These are phyloP conservation scores for Mycena metata DNA, from an alignment of 768 basidiomycete species.

Conservation along the genomic window DNA sequence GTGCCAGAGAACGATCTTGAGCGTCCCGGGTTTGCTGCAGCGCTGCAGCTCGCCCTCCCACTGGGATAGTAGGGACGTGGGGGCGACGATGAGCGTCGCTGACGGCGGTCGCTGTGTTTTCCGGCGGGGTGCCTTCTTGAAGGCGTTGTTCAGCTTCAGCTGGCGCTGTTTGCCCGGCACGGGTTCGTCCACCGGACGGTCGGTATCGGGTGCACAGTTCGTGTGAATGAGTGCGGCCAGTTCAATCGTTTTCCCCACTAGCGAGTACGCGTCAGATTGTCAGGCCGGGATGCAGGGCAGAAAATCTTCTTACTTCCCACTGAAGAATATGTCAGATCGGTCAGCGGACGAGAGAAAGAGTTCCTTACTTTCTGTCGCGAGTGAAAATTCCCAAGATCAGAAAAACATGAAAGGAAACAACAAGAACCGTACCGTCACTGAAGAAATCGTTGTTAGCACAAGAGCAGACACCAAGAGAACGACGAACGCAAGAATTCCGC, in stretches of 20 bases:
- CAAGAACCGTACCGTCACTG: slow-evolving; percentile 36
- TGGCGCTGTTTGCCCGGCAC: slow-evolving; percentile 63
- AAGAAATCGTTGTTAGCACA: background rate
- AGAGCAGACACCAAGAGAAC: background rate
- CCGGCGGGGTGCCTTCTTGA: slow-evolving; percentile 60
- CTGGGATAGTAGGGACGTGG: slow-evolving; percentile 90
- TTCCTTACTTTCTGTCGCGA: slow-evolving; percentile 18
- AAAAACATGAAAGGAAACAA: background rate
- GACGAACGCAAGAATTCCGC: slow-evolving; percentile 92
- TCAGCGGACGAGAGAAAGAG: slow-evolving; percentile 19
- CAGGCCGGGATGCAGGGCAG: slow-evolving; percentile 19
- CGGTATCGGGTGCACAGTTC: slow-evolving; percentile 65
- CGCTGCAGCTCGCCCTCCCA: slow-evolving; percentile 94
- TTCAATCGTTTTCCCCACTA: slow-evolving; percentile 97
- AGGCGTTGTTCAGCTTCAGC: slow-evolving; percentile 72
- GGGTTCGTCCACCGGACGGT: slow-evolving; percentile 44
- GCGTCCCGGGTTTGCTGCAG: slow-evolving; percentile 78
- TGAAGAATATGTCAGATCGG: slow-evolving; percentile 11
- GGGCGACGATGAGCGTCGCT: slow-evolving; percentile 92
- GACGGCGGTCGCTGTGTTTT: slow-evolving; percentile 54
- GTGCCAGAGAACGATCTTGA: slow-evolving; percentile 86
- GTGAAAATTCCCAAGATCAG: background rate
- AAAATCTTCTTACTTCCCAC: slow-evolving; percentile 9
- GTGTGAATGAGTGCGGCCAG: slow-evolving; percentile 90
- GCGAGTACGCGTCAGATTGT: slow-evolving; percentile 21